phyloP scores from a whole-genome alignment of 2,329 filamentous ascomycete species.

The Clonostachys chloroleuca region DNA sequence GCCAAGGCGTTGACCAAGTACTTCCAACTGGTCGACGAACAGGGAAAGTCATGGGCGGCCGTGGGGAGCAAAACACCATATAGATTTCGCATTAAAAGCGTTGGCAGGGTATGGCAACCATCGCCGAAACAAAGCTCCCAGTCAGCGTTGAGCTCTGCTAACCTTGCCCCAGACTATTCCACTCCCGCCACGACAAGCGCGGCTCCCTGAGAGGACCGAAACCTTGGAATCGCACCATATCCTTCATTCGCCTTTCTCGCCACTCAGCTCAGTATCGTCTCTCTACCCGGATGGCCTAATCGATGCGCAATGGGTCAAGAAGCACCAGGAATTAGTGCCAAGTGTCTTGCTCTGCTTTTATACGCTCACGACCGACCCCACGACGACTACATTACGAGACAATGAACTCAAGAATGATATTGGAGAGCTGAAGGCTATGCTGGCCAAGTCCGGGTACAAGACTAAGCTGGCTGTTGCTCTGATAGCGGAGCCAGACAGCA shows the following conservation, averaged over 20 bases:
- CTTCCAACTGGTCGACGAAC: conserved; percentile 62
- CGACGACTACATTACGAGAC: conserved; percentile 74
- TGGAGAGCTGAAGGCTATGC: conserved; percentile 65
- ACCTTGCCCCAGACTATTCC: conserved; percentile 39
- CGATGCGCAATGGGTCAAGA: conserved; percentile 76
- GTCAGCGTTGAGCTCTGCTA: conserved; percentile 12
- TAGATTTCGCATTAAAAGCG: conserved; percentile 65
- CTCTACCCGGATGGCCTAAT: conserved; percentile 90
- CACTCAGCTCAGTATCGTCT: conserved; percentile 75
- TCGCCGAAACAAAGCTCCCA: neutral
- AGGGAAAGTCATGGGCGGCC: conserved; percentile 61
- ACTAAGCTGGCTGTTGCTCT: conserved; percentile 69
- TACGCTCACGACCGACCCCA: conserved; percentile 65
- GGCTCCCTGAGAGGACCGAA: conserved; percentile 46
- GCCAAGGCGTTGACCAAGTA: conserved; percentile 62
- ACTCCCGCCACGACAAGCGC: conserved; percentile 53
- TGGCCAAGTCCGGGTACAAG: conserved; percentile 69
- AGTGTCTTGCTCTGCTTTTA: conserved; percentile 81
- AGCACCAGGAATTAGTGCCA: conserved; percentile 82
- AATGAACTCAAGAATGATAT: conserved; percentile 87
- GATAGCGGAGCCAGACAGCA: conserved; percentile 19
- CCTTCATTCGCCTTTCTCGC: conserved; percentile 90
- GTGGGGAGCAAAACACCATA: conserved; percentile 46
- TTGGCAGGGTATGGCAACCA: conserved; percentile 68
- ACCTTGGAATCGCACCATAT: conserved; percentile 41